Conservation (phyloP, 2,329 filamentous ascomycete species). For the Cladosporium sp. region DNA sequence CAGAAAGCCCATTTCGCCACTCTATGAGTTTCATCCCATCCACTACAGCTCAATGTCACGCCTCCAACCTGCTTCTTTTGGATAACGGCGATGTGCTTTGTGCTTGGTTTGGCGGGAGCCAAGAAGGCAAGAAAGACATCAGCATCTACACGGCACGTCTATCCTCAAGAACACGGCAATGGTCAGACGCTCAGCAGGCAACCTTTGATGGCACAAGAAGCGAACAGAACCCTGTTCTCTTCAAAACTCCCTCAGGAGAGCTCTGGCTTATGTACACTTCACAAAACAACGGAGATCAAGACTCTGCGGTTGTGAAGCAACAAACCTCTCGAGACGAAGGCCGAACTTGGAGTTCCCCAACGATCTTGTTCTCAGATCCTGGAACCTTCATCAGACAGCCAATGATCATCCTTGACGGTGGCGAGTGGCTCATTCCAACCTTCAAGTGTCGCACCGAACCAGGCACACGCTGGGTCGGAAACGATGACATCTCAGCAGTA, state of each 20-base stretch:
- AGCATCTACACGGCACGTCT: conserved; percentile 26
- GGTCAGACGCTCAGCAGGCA: conserved; percentile 23
- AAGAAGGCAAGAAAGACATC: conserved; percentile 27
- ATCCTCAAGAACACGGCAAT: conserved; percentile 6
- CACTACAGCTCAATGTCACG: conserved; percentile 26
- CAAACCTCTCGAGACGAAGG: conserved; percentile 23
- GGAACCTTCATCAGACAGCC: conserved; percentile 27
- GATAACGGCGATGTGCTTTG: conserved; percentile 27
- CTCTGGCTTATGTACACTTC: conserved; percentile 26
- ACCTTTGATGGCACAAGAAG: conserved; percentile 26
- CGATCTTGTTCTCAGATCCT: conserved; percentile 22
- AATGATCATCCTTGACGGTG: conserved; percentile 22
- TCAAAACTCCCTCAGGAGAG: conserved; percentile 24
- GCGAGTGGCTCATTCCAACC: conserved; percentile 24
- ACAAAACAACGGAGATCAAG: conserved; percentile 25
- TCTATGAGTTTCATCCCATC: conserved; percentile 22
- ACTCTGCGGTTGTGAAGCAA: conserved; percentile 26
- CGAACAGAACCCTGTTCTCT: conserved; percentile 26
- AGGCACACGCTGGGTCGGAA: conserved; percentile 25
- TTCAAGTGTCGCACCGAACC: conserved; percentile 26
- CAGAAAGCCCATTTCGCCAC: conserved; percentile 19
- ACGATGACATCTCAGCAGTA: conserved; percentile 26
- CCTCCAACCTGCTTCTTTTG: conserved; percentile 25
- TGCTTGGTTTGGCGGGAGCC: conserved; percentile 26
- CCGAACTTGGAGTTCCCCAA: conserved; percentile 17